Evolutionary conservation across 176 grass and related monocot species (phyloP).

Genomic region (Juncus effusus): DNA sequence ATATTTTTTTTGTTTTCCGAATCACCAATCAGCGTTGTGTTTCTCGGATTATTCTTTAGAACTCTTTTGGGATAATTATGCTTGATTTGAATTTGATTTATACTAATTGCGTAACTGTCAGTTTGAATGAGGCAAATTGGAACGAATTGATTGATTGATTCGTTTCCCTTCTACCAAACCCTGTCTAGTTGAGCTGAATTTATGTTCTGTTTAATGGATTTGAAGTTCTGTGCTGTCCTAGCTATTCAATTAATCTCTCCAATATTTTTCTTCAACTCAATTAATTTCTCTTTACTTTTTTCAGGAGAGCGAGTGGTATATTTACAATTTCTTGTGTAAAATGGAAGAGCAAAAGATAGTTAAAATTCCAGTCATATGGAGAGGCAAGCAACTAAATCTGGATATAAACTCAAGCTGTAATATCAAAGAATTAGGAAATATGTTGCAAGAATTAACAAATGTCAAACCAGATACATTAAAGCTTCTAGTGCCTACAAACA

Average conservation of each 20-base stretch:
- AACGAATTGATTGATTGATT: neutral
- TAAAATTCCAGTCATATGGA: slow-evolving; percentile 72
- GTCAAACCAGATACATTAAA: slow-evolving; percentile 83
- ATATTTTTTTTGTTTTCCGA: neutral
- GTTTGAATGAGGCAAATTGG: slow-evolving; percentile 5
- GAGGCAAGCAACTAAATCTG: slow-evolving; percentile 62
- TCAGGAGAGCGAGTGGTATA: slow-evolving; percentile 6
- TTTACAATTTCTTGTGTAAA: neutral
- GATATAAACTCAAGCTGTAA: slow-evolving; percentile 58
- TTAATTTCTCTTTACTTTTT: slow-evolving; percentile 1
- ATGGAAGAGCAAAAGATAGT: slow-evolving; percentile 50
- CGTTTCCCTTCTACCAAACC: neutral
- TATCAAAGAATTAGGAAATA: slow-evolving; percentile 72
- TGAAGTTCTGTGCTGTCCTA: neutral
- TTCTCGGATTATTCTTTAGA: neutral
- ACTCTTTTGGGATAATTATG: too few species aligned
- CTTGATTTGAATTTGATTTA: too few species aligned
- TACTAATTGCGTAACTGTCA: too few species aligned
- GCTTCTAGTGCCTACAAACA: slow-evolving; percentile 74
- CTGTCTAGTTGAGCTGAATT: neutral
- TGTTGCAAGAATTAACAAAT: slow-evolving; percentile 72
- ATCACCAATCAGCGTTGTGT: neutral
- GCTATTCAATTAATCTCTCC: neutral
- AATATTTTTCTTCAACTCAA: neutral
- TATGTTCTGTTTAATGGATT: neutral